Base-by-base conservation (phyloP, 805 yeast species). In the Danielozyma ontarioensis region DNA sequence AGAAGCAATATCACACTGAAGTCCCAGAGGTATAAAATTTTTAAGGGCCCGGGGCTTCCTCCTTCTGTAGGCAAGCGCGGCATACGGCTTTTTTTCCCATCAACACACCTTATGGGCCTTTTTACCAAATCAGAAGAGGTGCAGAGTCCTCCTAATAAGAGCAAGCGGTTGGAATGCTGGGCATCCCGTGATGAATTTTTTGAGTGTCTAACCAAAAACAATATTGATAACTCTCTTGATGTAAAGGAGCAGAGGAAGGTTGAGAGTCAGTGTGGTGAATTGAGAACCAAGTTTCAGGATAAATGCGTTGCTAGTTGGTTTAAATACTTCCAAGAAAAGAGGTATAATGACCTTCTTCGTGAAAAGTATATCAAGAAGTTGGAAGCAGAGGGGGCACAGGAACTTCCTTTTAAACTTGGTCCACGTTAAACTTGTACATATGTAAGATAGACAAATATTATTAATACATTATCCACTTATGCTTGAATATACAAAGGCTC, bases 241-340 rank as follows among this genome's bases (percentile, higher is more conserved):
- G 70, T 75, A 7, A 64, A 67, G 33, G 57, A 62, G 33, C 64
- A 66, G 28, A 51, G 53, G 4, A 57, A 59, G 19, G 76, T 86
- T 27, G 69, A 72, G 33, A 48, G 60, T 15, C 59, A 71, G 31
- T 89, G 97, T 59, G 71, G 76, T 0, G 35, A 40, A 2, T 70
- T 78, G 50, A 76, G 78, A 42, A 50, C 54, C n/a, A 70, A 67
- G 25, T 87, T 85, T 44, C 77, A 83, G 38, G 55, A 68, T n/a
- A 77, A 79, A 45, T 89, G 97, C 59, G 87, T 85, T 7, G 77
- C 78, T 11, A 77, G 88, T 34, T 89, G 97, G 97, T 87, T 55
- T 76, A 40, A 81, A 39, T 88, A 89, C 56, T 89, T 90, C 68
- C 90, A 88, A 53, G 90, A 87, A 57, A 89, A 88, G 57, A 75